These are phyloP conservation scores for Purpureocillium lavendulum DNA, from an alignment of 2,329 filamentous ascomycete genomes.

Conservation along the genomic window DNA sequence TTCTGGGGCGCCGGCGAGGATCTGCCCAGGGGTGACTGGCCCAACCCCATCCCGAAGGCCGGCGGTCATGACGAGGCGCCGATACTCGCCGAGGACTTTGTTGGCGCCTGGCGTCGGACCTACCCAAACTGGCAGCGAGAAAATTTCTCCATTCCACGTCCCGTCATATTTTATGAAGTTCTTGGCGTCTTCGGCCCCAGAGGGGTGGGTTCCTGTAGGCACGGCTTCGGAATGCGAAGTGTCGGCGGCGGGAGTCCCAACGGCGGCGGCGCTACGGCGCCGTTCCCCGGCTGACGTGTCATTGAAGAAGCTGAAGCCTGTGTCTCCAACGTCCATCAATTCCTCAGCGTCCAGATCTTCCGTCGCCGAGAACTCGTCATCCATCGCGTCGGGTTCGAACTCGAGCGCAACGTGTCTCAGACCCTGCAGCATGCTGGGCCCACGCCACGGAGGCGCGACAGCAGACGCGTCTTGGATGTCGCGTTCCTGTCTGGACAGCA, in stretches of 20 bases:
- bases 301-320: conserved; percentile 37
- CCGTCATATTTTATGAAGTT: conserved; percentile 15
- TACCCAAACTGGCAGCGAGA: conserved; percentile 34
- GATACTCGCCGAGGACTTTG: conserved; percentile 38
- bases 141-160: conserved; percentile 16
- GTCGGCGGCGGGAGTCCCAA: conserved; percentile 1
- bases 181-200: conserved; percentile 7
- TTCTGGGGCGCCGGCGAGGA: conserved; percentile 39
- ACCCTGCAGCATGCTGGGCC: conserved; percentile 37
- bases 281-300: conserved; percentile 11
- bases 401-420: conserved; percentile 47
- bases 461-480: conserved; percentile 25
- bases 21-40: conserved; percentile 40
- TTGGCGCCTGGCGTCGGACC: conserved; percentile 27
- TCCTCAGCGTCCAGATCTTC: conserved; percentile 31
- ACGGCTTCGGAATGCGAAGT: conserved; percentile 5
- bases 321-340: conserved; percentile 30
- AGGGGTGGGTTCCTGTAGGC: neutral
- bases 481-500: conserved; percentile 40
- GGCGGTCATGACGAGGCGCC: conserved; percentile 30
- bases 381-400: conserved; percentile 36
- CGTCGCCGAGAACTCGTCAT: conserved; percentile 22
- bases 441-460: conserved; percentile 21
- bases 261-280: conserved; percentile 4
- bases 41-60: conserved; percentile 28